phyloP scores from a whole-genome alignment of 2,329 filamentous ascomycete species.

The Beauveria scarabaeidicola region DNA sequence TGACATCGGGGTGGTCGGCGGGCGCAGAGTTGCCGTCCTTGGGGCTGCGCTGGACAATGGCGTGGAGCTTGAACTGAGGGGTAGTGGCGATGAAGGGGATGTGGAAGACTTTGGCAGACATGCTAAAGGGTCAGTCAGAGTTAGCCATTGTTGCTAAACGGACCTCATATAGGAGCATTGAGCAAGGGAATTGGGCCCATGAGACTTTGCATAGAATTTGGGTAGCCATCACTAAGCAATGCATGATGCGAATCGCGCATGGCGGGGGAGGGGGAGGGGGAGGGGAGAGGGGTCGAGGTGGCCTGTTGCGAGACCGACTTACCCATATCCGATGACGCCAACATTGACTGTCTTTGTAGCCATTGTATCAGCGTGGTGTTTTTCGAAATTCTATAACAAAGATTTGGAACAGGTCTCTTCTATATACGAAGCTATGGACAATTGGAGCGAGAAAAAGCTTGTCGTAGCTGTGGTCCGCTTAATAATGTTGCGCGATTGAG shows the following conservation, averaged over 20 bases:
- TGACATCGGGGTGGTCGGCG: slow-evolving; percentile 56
- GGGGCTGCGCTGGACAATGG: slow-evolving; percentile 67
- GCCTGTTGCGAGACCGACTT: slow-evolving; percentile 15
- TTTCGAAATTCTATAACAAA: not conserved
- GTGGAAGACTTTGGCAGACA: slow-evolving; percentile 68
- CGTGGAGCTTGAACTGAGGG: slow-evolving; percentile 57
- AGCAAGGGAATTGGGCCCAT: not conserved
- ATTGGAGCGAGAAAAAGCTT: not conserved
- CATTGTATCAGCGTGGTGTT: not conserved
- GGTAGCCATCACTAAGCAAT: not conserved
- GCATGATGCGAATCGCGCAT: not conserved
- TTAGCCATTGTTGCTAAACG: slow-evolving; percentile 13
- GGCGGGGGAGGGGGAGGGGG: slow-evolving; percentile 3
- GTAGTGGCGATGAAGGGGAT: slow-evolving; percentile 51
- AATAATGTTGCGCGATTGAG: not conserved
- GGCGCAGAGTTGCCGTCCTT: slow-evolving; percentile 56
- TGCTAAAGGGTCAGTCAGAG: slow-evolving; percentile 24
- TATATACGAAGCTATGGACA: slow-evolving; percentile 1
- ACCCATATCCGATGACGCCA: slow-evolving; percentile 45
- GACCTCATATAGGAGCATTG: not conserved
- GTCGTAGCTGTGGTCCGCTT: not conserved
- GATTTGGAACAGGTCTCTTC: not conserved
- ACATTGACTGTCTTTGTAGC: slow-evolving; percentile 36
- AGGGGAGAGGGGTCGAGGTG: not conserved
- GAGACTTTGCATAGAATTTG: not conserved